Percentiles rank a stretch among this genome's conserved stretches.
Evolutionary conservation across 2,329 filamentous ascomycete species (phyloP).

Genomic region (Ceratocystis cacaofunesta): DNA sequence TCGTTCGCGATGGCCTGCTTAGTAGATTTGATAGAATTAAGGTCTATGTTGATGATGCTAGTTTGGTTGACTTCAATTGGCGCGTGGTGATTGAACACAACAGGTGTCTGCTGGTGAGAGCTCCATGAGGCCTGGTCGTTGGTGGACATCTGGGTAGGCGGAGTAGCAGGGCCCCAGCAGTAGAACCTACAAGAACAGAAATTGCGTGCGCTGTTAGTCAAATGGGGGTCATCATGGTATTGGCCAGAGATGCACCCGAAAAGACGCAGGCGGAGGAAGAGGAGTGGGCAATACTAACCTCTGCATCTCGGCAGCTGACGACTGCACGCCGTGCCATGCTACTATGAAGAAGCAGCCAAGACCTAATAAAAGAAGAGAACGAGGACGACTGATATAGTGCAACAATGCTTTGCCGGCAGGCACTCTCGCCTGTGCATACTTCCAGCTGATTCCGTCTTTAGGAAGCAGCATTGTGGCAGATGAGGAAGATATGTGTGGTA

Average conservation of each 20-base stretch:
- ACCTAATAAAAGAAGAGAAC: conserved; percentile 60
- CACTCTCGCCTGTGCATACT: conserved; percentile 65
- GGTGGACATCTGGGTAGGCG: conserved; percentile 87
- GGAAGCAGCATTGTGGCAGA: conserved; percentile 61
- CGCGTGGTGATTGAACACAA: conserved; percentile 90
- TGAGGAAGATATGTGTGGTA: conserved; percentile 20
- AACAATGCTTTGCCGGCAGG: conserved; percentile 61
- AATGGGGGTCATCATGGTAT: not conserved
- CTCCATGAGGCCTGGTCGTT: conserved; percentile 89
- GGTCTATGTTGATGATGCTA: conserved; percentile 64
- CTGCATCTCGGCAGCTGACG: conserved; percentile 74
- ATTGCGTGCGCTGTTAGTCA: not conserved
- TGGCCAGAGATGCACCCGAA: not conserved
- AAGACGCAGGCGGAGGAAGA: not conserved
- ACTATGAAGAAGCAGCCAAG: conserved; percentile 57
- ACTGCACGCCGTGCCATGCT: conserved; percentile 75
- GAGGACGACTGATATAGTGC: conserved; percentile 57
- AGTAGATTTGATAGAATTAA: conserved; percentile 74
- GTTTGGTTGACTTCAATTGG: conserved; percentile 71
- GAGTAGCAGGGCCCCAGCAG: conserved; percentile 87
- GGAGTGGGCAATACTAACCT: conserved; percentile 42
- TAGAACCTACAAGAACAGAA: conserved; percentile 54
- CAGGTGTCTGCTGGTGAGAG: conserved; percentile 74
- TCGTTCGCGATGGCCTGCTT: conserved; percentile 62
- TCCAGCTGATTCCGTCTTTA: conserved; percentile 85